Base-by-base conservation (phyloP, 306 rosid genomes). In the Vigna radiata region DNA sequence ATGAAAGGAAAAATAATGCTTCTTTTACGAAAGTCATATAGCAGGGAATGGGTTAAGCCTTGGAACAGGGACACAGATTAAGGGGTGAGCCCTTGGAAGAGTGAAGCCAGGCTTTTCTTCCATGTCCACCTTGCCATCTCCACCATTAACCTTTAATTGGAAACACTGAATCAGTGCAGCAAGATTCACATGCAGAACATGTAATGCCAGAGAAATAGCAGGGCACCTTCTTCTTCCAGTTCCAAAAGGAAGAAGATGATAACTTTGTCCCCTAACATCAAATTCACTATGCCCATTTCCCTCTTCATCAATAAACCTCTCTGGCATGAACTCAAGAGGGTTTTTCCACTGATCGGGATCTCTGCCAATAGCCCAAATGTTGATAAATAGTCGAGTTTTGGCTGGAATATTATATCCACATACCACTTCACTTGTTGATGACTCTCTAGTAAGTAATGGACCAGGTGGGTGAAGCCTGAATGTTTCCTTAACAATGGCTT, bases 211-310 rank as follows among this genome's bases (percentile, higher is more conserved):
- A 8, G 93, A 84, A 3, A 73, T 74, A 56, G 88, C 90, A 37
- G 91, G 91, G 8, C 91, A 89, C 4, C 75, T 82, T 79, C 93
- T 90, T 85, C 88, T 87, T 47, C 96, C 91, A 72, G 87, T 88
- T 33, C 96, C 96, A 27, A 91, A 91, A 5, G 96, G 96, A 65
- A 90, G 29, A 6, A 86, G 15, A 8, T 88, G 68, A 80, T 63
- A 88, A 76, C 87, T 78, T 1, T 88, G 88, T 33, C 92, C 96
- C 70, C 87, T 90, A 7, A 82, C 78, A 71, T 88, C 92, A 33
- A 84, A 36, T 27, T 75, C 76, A 21, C 67, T 39, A 16, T 50
- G 75, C 16, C 52, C 85, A 47, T 59, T 76, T 36, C 62, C 50
- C 15, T 11, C 48, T 39, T 41, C 46, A 8, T 8, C 46, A 5